Conservation (phyloP, 306 rosid genomes). For the Mimosa pudica region DNA sequence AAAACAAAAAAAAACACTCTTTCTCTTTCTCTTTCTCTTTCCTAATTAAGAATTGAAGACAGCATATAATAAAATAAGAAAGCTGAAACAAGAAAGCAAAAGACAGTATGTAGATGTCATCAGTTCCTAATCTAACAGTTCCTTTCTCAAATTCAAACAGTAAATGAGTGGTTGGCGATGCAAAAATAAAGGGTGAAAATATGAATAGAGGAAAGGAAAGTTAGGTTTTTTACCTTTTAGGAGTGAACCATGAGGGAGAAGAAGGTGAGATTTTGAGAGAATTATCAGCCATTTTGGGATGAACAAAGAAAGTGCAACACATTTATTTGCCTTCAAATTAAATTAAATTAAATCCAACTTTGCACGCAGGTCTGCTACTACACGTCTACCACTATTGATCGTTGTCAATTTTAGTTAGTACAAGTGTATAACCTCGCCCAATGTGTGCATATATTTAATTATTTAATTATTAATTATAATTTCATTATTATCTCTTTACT, state of each 20-base stretch:
- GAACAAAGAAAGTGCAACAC: not conserved
- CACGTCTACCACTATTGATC: no score
- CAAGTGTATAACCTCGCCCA: no score
- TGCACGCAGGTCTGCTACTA: not conserved
- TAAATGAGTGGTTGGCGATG: no score
- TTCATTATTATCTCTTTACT: no score
- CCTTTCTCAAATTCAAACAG: not conserved
- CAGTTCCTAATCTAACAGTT: not conserved
- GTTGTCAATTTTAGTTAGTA: no score
- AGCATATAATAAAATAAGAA: not conserved
- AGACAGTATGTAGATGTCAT: not conserved
- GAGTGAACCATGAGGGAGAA: conserved; percentile 51
- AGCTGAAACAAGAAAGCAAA: not conserved
- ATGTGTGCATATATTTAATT: no score
- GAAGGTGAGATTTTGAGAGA: conserved; percentile 11
- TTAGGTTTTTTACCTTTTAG: conserved; percentile 36
- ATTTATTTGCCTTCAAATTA: not conserved
- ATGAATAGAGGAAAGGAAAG: not conserved
- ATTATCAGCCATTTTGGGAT: conserved; percentile 31
- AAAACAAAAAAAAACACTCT: not conserved
- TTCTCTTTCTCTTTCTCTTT: not conserved
- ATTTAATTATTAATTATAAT: no score
- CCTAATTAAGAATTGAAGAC: not conserved
- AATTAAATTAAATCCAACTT: not conserved
- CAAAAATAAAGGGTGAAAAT: not conserved